Conservation (phyloP, 202 grass and related monocot species). For the Setaria italica region DNA sequence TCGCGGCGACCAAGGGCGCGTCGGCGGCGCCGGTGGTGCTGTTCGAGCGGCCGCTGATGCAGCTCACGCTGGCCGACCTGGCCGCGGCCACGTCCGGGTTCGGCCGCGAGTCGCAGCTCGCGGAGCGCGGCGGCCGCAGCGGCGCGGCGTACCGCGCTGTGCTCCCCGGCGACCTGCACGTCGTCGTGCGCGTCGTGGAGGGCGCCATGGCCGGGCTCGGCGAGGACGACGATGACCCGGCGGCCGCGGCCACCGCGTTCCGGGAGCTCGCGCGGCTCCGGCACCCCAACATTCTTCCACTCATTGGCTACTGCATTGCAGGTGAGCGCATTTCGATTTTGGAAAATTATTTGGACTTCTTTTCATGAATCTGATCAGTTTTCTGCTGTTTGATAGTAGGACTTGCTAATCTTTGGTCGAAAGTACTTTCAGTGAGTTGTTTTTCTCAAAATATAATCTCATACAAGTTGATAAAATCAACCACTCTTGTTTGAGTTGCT, state of each 20-base stretch:
- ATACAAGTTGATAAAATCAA: background rate
- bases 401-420: no score
- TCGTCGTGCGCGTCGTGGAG: conserved; percentile 83
- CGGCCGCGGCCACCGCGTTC: conserved; percentile 49
- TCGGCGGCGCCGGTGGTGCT: conserved; percentile 77
- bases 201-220: conserved; percentile 37
- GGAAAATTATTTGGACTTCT: background rate
- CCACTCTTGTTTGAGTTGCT: background rate
- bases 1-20: conserved; percentile 43
- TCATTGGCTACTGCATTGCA: conserved; percentile 89
- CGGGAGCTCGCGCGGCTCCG: conserved; percentile 74
- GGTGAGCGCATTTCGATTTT: conserved; percentile 41
- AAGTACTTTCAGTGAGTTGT: background rate
- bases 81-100: conserved; percentile 77
- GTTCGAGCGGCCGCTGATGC: conserved; percentile 87
- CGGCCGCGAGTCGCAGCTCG: conserved; percentile 85
- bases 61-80: conserved; percentile 77
- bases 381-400: background rate
- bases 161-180: conserved; percentile 74
- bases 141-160: conserved; percentile 89
- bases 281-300: conserved; percentile 89
- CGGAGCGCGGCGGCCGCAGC: conserved; percentile 69
- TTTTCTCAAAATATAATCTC: background rate
- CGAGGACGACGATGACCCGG: conserved; percentile 43
- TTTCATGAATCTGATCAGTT: background rate